Conservation (phyloP, 768 basidiomycete species). For the Naganishia kalamii region DNA sequence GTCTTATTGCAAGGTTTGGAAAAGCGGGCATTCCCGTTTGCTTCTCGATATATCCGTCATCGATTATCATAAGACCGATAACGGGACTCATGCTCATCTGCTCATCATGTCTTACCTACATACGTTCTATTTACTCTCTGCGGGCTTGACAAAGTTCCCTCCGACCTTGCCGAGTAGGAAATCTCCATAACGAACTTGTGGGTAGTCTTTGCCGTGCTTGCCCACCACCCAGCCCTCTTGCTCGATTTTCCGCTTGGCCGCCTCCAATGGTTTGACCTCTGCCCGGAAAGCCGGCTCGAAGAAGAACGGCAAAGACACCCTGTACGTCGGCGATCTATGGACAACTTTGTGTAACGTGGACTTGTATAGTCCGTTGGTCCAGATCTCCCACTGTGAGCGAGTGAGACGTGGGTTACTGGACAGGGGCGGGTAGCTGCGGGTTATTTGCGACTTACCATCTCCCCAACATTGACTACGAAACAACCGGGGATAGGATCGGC, state of each 20-base stretch:
- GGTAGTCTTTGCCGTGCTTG: constrained; percentile 35
- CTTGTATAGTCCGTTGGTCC: constrained; percentile 79
- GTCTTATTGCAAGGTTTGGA: too few species aligned
- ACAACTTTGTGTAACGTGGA: constrained; percentile 87
- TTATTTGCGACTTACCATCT: constrained; percentile 58
- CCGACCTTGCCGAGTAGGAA: constrained; percentile 69
- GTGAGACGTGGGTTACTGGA: background rate
- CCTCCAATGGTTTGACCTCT: constrained; percentile 59
- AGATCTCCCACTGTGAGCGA: constrained; percentile 61
- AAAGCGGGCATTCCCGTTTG: too few species aligned
- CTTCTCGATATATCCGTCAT: too few species aligned
- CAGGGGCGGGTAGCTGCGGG: background rate
- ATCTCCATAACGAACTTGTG: constrained; percentile 66
- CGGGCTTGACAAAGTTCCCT: constrained; percentile 57
- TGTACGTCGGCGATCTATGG: constrained; percentile 67
- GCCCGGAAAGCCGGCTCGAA: constrained; percentile 85
- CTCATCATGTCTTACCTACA: too few species aligned
- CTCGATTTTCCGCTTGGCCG: constrained; percentile 53
- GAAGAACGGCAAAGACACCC: constrained; percentile 86
- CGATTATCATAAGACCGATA: too few species aligned
- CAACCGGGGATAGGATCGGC: constrained; percentile 78
- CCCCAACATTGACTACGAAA: constrained; percentile 84
- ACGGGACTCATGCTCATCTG: too few species aligned
- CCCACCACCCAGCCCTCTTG: constrained; percentile 27
- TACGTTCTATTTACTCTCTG: background rate